Percentiles rank a stretch among this genome's conserved stretches.
Conservation (phyloP, 164 flowering plant species). For the Piper betle region DNA sequence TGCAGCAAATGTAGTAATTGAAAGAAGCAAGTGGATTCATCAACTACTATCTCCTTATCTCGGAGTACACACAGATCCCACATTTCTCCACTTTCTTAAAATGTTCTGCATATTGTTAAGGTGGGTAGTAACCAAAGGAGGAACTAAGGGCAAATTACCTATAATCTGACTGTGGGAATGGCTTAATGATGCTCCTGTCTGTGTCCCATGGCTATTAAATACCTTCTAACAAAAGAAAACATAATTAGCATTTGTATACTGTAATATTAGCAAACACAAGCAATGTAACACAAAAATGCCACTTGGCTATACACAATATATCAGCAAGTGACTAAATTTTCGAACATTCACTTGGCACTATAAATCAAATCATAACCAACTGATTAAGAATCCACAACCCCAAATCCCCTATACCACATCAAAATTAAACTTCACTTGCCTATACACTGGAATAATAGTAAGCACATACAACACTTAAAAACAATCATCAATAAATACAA, state of each 20-base stretch:
- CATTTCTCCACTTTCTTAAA: slow-evolving; percentile 56
- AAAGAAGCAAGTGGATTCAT: slow-evolving; percentile 47
- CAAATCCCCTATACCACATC: no score
- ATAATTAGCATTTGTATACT: neutral
- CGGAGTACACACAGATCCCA: slow-evolving; percentile 41
- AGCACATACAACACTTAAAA: no score
- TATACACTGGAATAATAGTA: no score
- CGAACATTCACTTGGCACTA: no score
- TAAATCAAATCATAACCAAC: no score
- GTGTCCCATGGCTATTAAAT: slow-evolving; percentile 92
- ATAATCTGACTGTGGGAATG: slow-evolving; percentile 98
- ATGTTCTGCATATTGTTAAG: slow-evolving; percentile 48
- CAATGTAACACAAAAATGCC: no score
- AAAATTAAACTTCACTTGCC: no score
- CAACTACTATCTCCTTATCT: slow-evolving; percentile 34
- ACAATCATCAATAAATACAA: no score
- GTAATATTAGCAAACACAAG: neutral
- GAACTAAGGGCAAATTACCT: slow-evolving; percentile 70
- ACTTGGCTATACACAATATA: no score
- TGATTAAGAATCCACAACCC: no score
- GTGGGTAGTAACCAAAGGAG: slow-evolving; percentile 53
- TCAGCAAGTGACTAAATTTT: no score
- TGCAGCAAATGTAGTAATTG: slow-evolving; percentile 77
- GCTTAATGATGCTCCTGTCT: slow-evolving; percentile 95
- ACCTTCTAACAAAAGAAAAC: slow-evolving; percentile 27